Percentiles rank a stretch among this genome's conserved stretches.
Conservation (phyloP, 768 basidiomycete species). For the Podaxis mareebaensis region DNA sequence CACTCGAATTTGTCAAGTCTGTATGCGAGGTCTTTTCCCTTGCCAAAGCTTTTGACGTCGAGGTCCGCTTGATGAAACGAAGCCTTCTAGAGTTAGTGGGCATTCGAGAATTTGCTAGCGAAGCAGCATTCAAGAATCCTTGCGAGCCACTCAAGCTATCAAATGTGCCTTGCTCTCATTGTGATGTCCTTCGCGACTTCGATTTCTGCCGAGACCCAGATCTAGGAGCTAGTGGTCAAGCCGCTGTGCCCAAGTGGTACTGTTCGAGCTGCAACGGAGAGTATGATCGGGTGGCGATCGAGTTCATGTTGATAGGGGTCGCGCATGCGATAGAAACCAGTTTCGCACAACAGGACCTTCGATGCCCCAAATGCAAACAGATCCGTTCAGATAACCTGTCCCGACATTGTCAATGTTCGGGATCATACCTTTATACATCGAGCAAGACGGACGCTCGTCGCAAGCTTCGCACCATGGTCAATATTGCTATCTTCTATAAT, state of each 20-base stretch:
- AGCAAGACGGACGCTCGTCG: constrained; percentile 72
- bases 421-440: constrained; percentile 71
- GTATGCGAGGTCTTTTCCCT: constrained; percentile 79
- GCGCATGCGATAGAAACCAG: constrained; percentile 68
- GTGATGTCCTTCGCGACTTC: constrained; percentile 84
- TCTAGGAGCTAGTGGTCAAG: constrained; percentile 59
- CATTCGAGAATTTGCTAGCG: constrained; percentile 81
- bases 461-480: constrained; percentile 79
- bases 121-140: constrained; percentile 88
- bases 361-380: constrained; percentile 87
- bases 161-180: constrained; percentile 87
- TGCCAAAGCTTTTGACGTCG: constrained; percentile 78
- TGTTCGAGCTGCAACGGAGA: constrained; percentile 78
- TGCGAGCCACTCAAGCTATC: constrained; percentile 84
- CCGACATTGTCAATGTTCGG: constrained; percentile 86
- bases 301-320: constrained; percentile 80
- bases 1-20: constrained; percentile 89
- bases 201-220: constrained; percentile 95
- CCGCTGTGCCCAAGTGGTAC: constrained; percentile 60
- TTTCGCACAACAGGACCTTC: constrained; percentile 87
- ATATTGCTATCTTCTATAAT: constrained; percentile 76
- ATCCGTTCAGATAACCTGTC: constrained; percentile 88
- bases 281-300: constrained; percentile 87
- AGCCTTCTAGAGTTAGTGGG: constrained; percentile 87
- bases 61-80: constrained; percentile 86